Evolutionary conservation across 352 stramenopile genomes (phyloP).

Genomic region (Phytopythium ostracodes): DNA sequence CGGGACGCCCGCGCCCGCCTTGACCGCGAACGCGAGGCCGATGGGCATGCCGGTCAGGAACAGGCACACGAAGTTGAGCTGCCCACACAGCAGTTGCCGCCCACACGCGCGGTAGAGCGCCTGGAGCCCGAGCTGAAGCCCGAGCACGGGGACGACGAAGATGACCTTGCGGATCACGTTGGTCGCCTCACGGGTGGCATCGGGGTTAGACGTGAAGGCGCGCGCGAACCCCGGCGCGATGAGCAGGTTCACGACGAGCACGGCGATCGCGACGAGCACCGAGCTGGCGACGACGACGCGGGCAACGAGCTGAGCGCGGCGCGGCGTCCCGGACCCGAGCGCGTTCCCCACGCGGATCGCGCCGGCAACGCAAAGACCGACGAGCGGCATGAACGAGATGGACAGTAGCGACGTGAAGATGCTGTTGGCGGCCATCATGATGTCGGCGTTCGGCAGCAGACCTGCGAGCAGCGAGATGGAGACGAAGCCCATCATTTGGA

Average conservation of each 20-base stretch:
- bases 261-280: not conserved
- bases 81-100: slow-evolving; percentile 15
- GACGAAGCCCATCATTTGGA: slow-evolving; percentile 15
- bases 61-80: slow-evolving; percentile 21
- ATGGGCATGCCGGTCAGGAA: slow-evolving; percentile 19
- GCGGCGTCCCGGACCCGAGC: slow-evolving; percentile 18
- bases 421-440: slow-evolving; percentile 16
- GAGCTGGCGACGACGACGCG: slow-evolving; percentile 7
- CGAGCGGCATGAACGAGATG: slow-evolving; percentile 21
- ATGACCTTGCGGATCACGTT: slow-evolving; percentile 3
- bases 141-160: slow-evolving; percentile 14
- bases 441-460: slow-evolving; percentile 25
- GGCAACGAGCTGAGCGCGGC: slow-evolving; percentile 13
- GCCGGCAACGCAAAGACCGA: slow-evolving; percentile 15
- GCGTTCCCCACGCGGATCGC: slow-evolving; percentile 29
- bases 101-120: slow-evolving; percentile 19
- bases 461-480: slow-evolving; percentile 20
- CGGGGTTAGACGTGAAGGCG: slow-evolving; percentile 16
- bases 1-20: slow-evolving; percentile 15
- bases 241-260: slow-evolving; percentile 8
- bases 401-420: slow-evolving; percentile 14
- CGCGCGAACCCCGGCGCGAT: slow-evolving; percentile 14
- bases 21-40: slow-evolving; percentile 18
- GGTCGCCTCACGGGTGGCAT: slow-evolving; percentile 3
- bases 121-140: slow-evolving; percentile 11